phyloP scores from a whole-genome alignment of 1,139 yeast species.

The Yamadazyma triangularis region DNA sequence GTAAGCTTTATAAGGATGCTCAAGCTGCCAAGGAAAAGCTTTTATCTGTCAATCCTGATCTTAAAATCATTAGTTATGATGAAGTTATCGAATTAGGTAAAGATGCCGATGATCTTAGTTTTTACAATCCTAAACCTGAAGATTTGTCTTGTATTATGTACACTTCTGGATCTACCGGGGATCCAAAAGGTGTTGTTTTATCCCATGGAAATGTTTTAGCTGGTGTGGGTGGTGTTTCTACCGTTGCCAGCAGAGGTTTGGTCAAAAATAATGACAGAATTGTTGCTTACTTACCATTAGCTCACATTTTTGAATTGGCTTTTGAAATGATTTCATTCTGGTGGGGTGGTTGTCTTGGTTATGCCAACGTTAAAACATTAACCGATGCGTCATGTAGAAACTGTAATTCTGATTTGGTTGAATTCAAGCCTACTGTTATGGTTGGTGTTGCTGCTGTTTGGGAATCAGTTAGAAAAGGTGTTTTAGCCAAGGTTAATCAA shows the following conservation, averaged over 20 bases:
- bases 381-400: conserved; percentile 78
- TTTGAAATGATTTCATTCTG: conserved; percentile 75
- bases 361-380: conserved; percentile 89
- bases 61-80: conserved; percentile 58
- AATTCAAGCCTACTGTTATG: conserved; percentile 89
- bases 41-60: conserved; percentile 67
- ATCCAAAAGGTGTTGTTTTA: conserved; percentile 94
- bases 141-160: conserved; percentile 93
- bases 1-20: conserved; percentile 56
- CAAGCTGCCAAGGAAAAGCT: conserved; percentile 53
- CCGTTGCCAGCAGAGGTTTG: conserved; percentile 52
- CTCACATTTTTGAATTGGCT: conserved; percentile 90
- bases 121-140: conserved; percentile 32
- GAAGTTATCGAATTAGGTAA: conserved; percentile 68
- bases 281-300: conserved; percentile 88
- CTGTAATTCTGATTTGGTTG: conserved; percentile 83
- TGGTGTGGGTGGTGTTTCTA: conserved; percentile 78
- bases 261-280: conserved; percentile 60
- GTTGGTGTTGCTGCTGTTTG: conserved; percentile 99
- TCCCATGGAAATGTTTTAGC: conserved; percentile 74
- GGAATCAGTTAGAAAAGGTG: conserved; percentile 95
- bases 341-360: conserved; percentile 92
- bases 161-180: conserved; percentile 97
- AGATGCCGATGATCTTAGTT: conserved; percentile 4
- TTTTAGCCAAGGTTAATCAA: conserved; percentile 66